Evolutionary conservation across 192 early-diverging fungal genomes (phyloP), one percentile per base, ranked within the genome.

Genomic region (Backusella tuberculispora): DNA sequence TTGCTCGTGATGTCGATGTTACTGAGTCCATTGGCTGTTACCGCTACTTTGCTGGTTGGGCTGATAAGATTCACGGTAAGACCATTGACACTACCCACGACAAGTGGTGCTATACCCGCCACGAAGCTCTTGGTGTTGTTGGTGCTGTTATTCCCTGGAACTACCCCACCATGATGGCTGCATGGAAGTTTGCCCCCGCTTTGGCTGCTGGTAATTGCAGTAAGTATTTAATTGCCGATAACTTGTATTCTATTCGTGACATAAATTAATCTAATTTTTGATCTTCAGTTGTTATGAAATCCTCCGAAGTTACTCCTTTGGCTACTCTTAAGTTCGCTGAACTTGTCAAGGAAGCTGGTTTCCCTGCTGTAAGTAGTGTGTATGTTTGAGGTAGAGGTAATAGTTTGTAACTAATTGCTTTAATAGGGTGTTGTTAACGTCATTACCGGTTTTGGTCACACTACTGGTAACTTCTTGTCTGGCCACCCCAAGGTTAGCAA

Each of bases 131-230:
- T 15, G 95, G 95, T 41, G 89, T 93, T n/a, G 91, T 89, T 66
- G 94, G 87, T 41, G 80, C 93, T 34, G 92, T 95, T 66, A 93
- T 90, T 42, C 90, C 93, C 9, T 93, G 89, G 83, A 93, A 90
- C 77, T 88, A 90, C 44, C 92, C 94, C 12, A 53, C 92, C 53
- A 83, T 89, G 50, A 88, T 94, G 63, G 78, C 69, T 47, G 74
- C 88, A 38, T 91, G 90, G 90, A 97, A 95, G 78, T 87, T 97
- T 60, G 95, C 91, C 26, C 92, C 94, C 15, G 90, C 90, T 48
- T 81, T 96, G 29, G 91, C 90, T 8, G 85, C 85, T 37, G 94
- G 95, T 37, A 92, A 88, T 84, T 87, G 88, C 14, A 76, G 81
- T 82, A 78, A 81, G 74, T 68, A 24, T n/a, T 34, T 13, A 19